A percentile compares a stretch with the other conserved stretches of the same genome.
These are phyloP conservation scores for Flaveria sonorensis DNA, from an alignment of 129 eudicot species.

Conservation along the genomic window DNA sequence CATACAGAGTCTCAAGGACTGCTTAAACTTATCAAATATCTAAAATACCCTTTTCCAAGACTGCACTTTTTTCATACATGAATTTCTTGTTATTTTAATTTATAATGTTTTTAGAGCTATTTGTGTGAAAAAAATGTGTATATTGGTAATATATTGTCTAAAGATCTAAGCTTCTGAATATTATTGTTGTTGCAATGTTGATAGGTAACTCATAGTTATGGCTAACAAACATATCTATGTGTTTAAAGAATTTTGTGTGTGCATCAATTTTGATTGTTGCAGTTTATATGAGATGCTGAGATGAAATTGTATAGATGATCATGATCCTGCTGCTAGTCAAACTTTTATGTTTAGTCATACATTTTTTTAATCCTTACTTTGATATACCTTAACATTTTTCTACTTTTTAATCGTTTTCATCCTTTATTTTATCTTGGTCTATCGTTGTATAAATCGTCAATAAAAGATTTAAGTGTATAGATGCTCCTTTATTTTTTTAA, in stretches of 20 bases:
- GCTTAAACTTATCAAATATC: conserved; percentile 5
- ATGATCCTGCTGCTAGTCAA: neutral
- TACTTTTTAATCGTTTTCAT: neutral
- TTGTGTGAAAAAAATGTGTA: neutral
- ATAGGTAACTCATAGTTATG: conserved; percentile 4
- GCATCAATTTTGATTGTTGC: neutral
- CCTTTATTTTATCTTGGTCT: neutral
- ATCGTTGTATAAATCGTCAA: neutral
- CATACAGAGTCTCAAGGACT: neutral
- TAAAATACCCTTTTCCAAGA: neutral
- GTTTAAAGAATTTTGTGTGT: neutral
- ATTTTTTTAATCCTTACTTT: neutral
- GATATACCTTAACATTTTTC: neutral
- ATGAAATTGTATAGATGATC: neutral
- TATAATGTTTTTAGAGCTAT: neutral
- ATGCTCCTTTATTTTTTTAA: no score
- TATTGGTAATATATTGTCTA: neutral
- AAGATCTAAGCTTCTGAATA: neutral
- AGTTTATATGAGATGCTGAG: neutral
- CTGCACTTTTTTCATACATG: neutral
- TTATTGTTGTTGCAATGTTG: neutral
- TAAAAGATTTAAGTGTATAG: neutral
- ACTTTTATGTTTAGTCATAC: neutral
- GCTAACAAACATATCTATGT: neutral
- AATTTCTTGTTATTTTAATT: neutral